phyloP scores from a whole-genome alignment of 2,329 filamentous ascomycete species.

The Pseudonectria foliicola region DNA sequence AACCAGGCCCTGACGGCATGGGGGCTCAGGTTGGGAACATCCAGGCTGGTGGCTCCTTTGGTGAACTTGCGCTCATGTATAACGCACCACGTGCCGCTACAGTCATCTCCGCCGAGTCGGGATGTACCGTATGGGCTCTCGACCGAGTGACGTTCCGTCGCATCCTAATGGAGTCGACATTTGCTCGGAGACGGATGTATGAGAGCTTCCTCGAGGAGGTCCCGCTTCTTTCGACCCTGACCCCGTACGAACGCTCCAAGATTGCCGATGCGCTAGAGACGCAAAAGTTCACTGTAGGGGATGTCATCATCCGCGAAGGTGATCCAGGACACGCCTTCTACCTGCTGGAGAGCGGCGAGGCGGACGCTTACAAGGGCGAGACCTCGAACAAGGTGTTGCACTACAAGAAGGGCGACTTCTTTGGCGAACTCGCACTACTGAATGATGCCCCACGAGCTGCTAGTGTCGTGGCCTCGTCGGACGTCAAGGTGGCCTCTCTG shows the following conservation, averaged over 20 bases:
- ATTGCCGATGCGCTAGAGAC: conserved; percentile 95
- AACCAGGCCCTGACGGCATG: conserved; percentile 74
- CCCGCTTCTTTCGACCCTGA: conserved; percentile 73
- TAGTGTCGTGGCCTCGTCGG: conserved; percentile 73
- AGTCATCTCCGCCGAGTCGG: conserved; percentile 72
- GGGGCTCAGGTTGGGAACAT: conserved; percentile 77
- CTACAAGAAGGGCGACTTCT: conserved; percentile 91
- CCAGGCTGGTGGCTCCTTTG: conserved; percentile 85
- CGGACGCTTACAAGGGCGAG: conserved; percentile 78
- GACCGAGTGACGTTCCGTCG: conserved; percentile 95
- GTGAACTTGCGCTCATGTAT: conserved; percentile 97
- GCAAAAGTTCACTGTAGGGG: conserved; percentile 71
- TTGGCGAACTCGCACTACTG: conserved; percentile 87
- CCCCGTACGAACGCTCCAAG: conserved; percentile 90
- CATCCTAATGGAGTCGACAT: conserved; percentile 97
- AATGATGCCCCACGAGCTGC: conserved; percentile 92
- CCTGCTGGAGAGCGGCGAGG: conserved; percentile 79
- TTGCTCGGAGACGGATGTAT: conserved; percentile 92
- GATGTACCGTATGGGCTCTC: conserved; percentile 84
- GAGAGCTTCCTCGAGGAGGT: conserved; percentile 95
- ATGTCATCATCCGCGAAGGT: conserved; percentile 84
- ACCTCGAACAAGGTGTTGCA: conserved; percentile 63
- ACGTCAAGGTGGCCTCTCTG: conserved; percentile 87
- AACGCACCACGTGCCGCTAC: conserved; percentile 94
- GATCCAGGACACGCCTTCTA: conserved; percentile 90